Evolutionary conservation across 805 yeast genomes (phyloP).

Genomic region (Starmerella geochares): DNA sequence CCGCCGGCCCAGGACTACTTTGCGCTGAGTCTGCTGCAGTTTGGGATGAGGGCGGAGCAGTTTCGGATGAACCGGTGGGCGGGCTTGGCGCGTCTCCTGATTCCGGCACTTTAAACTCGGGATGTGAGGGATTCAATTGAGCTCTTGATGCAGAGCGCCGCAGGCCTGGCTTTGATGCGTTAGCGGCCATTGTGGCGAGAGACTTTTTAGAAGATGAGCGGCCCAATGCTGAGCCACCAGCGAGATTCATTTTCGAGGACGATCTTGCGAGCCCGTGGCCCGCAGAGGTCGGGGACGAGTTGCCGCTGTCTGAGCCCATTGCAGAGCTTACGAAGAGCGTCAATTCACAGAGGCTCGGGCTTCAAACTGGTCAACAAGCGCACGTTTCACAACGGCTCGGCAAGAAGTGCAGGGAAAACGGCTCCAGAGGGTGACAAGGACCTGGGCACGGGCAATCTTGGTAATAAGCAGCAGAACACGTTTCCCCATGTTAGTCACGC

Average conservation of each 20-base stretch:
- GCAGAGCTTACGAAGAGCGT: constrained; percentile 1
- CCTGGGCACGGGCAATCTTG: constrained; percentile 5
- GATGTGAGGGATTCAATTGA: not conserved
- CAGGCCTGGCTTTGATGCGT: not conserved
- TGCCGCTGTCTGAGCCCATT: constrained; percentile 8
- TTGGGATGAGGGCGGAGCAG: not conserved
- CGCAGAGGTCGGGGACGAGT: not conserved
- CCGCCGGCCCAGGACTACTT: not conserved
- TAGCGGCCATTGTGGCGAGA: constrained; percentile 6
- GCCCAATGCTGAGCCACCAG: constrained; percentile 10
- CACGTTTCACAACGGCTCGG: not conserved
- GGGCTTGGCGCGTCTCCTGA: not conserved
- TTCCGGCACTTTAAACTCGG: too few relatives aligned
- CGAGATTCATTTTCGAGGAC: constrained; percentile 9
- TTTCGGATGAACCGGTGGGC: too few relatives aligned
- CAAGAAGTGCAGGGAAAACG: constrained; percentile 2
- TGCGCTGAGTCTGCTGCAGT: not conserved
- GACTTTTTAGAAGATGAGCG: constrained; percentile 16
- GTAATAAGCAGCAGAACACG: constrained; percentile 3
- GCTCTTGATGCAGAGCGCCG: constrained; percentile 3
- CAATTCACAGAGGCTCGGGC: constrained; percentile 3
- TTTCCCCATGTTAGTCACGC: constrained; percentile 4
- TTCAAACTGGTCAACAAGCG: not conserved
- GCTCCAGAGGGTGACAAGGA: not conserved
- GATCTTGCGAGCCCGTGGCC: constrained; percentile 8